Evolutionary conservation across 164 flowering plant genomes (phyloP).

Genomic region (Piper betle): DNA sequence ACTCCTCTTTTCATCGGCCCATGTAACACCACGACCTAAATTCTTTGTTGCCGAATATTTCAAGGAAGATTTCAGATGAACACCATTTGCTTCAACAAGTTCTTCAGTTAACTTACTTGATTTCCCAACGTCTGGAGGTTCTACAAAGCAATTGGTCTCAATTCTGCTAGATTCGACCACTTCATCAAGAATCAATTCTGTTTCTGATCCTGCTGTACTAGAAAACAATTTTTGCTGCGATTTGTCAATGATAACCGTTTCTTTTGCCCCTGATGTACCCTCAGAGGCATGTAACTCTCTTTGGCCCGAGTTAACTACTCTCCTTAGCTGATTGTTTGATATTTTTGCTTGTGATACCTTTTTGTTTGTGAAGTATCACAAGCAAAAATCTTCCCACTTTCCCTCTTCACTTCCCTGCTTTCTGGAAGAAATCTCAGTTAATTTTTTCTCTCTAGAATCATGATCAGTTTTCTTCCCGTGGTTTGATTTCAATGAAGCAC

Average conservation of each 20-base stretch:
- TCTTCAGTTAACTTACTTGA: constrained; percentile 2
- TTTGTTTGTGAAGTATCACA: background rate
- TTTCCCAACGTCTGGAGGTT: background rate
- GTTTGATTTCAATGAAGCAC: constrained; percentile 15
- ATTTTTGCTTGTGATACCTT: too few species aligned
- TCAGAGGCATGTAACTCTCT: constrained; percentile 1
- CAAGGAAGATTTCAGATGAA: constrained; percentile 41
- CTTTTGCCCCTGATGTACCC: background rate
- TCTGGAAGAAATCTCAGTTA: constrained; percentile 1
- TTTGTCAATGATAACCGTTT: background rate
- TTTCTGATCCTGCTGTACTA: background rate
- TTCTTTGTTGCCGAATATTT: constrained; percentile 42
- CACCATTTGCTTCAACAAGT: constrained; percentile 12
- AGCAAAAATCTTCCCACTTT: background rate
- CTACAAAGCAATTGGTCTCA: background rate
- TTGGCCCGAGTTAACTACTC: background rate
- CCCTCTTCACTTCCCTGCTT: background rate
- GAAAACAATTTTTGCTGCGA: background rate
- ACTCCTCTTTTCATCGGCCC: constrained; percentile 68
- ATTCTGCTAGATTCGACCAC: background rate
- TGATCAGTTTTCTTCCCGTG: constrained; percentile 8
- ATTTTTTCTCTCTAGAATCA: constrained; percentile 7
- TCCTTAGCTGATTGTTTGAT: background rate
- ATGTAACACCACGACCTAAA: constrained; percentile 42
- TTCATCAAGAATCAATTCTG: background rate